phyloP scores from a whole-genome alignment of 306 rosid genomes.

The Canavalia gladiata region DNA sequence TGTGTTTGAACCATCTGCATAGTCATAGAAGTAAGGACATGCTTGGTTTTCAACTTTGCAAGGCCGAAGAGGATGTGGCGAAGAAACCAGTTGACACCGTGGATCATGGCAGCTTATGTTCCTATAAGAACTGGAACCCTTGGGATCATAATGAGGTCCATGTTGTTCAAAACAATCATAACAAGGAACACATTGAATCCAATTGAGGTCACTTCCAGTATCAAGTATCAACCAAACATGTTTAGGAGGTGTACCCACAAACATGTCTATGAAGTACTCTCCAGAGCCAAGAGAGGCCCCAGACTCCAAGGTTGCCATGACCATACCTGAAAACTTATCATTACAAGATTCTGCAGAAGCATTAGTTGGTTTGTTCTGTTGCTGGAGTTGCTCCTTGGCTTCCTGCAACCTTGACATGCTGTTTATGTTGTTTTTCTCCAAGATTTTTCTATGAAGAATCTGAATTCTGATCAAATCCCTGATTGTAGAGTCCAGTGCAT shows the following conservation, averaged over 20 bases:
- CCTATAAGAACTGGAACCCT: constrained; percentile 61
- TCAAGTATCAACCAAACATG: constrained; percentile 78
- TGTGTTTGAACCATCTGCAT: constrained; percentile 84
- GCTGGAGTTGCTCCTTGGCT: not conserved
- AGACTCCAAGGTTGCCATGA: constrained; percentile 73
- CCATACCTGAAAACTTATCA: constrained; percentile 52
- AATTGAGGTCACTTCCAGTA: constrained; percentile 83
- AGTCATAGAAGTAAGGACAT: constrained; percentile 81
- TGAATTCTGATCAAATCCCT: constrained; percentile 72
- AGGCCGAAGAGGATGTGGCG: constrained; percentile 67
- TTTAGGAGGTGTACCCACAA: constrained; percentile 84
- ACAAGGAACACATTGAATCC: constrained; percentile 86
- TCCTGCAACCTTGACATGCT: constrained; percentile 55
- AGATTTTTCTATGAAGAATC: constrained; percentile 65
- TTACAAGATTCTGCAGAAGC: constrained; percentile 51
- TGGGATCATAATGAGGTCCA: constrained; percentile 72
- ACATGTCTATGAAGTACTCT: constrained; percentile 83
- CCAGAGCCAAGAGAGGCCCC: constrained; percentile 82
- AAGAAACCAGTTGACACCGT: constrained; percentile 64
- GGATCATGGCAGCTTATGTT: constrained; percentile 68
- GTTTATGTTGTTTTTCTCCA: constrained; percentile 68
- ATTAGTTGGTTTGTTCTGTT: constrained; percentile 4
- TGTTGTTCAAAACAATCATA: constrained; percentile 79
- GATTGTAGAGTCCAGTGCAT: constrained; percentile 55
- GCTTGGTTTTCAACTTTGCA: constrained; percentile 69